phyloP scores from a whole-genome alignment of 352 stramenopile genomes.

The Blastocystis sp. region DNA sequence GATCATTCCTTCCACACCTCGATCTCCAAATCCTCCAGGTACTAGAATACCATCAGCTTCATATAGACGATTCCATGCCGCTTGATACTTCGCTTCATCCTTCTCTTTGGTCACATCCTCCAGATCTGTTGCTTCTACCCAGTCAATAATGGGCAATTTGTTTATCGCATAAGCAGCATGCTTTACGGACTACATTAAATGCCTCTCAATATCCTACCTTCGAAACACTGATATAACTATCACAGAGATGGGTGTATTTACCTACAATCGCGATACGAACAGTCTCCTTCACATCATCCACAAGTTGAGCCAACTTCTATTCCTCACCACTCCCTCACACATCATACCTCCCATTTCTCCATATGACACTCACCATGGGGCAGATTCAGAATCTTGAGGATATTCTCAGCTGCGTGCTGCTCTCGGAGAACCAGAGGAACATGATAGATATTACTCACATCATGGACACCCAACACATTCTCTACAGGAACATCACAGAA shows the following conservation, averaged over 20 bases:
- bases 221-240: conserved; percentile 97
- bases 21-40: conserved; percentile 94
- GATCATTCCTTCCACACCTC: conserved; percentile 96
- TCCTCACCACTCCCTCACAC: neutral
- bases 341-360: conserved; percentile 74
- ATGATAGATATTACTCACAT: conserved; percentile 99
- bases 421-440: conserved; percentile 92
- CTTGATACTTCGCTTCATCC: conserved; percentile 77
- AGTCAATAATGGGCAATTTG: conserved; percentile 89
- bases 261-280: conserved; percentile 96
- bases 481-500: conserved; percentile 94
- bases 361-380: conserved; percentile 69
- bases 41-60: conserved; percentile 83
- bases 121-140: conserved; percentile 93
- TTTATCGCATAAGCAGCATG: conserved; percentile 89
- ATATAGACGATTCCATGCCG: conserved; percentile 87
- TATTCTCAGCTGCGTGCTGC: conserved; percentile 89
- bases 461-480: conserved; percentile 94
- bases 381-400: conserved; percentile 82
- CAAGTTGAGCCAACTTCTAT: conserved; percentile 83
- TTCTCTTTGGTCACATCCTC: conserved; percentile 79
- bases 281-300: conserved; percentile 84
- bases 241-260: conserved; percentile 97
- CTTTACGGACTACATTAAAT: conserved; percentile 73
- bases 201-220: conserved; percentile 75